A percentile compares a stretch with the other conserved stretches of the same genome.
Evolutionary conservation across 129 eudicot genomes (phyloP).

Genomic region (Rutidosis leptorrhynchoides): DNA sequence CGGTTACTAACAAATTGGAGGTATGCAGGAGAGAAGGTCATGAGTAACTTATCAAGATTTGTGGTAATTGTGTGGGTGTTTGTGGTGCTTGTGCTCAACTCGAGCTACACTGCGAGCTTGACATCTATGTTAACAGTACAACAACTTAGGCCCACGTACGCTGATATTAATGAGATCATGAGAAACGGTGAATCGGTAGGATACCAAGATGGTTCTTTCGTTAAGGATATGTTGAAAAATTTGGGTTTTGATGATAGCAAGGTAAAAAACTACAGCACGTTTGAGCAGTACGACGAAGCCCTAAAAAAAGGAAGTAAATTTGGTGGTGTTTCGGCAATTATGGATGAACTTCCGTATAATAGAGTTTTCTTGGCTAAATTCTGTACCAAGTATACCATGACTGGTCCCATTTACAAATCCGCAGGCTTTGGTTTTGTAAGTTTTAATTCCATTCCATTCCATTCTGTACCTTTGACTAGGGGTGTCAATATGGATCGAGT

Average conservation of each 20-base stretch:
- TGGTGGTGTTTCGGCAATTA: not conserved
- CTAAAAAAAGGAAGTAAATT: not conserved
- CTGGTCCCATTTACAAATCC: constrained; percentile 6
- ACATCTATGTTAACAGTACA: constrained; percentile 45
- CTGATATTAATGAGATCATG: not conserved
- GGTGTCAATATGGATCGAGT: too few relatives aligned
- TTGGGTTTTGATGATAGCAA: not conserved
- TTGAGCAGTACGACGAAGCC: constrained; percentile 2
- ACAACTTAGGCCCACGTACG: constrained; percentile 28
- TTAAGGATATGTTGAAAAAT: not conserved
- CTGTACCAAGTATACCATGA: constrained; percentile 9
- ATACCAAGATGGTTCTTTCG: constrained; percentile 7
- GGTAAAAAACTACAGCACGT: not conserved
- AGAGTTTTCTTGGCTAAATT: not conserved
- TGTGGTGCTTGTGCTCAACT: constrained; percentile 39
- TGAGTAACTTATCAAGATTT: constrained; percentile 40
- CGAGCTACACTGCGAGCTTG: constrained; percentile 59
- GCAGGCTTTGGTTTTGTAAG: constrained; percentile 15
- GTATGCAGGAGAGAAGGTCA: constrained; percentile 35
- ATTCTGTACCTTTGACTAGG: not conserved
- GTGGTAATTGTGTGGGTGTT: constrained; percentile 42
- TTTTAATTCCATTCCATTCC: not conserved
- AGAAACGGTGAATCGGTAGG: constrained; percentile 22
- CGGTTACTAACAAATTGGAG: not conserved
- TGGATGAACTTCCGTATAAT: not conserved